Evolutionary conservation across 202 grass and related monocot genomes (phyloP), one percentile per base, ranked within the genome.

Genomic region (Digitaria exilis): DNA sequence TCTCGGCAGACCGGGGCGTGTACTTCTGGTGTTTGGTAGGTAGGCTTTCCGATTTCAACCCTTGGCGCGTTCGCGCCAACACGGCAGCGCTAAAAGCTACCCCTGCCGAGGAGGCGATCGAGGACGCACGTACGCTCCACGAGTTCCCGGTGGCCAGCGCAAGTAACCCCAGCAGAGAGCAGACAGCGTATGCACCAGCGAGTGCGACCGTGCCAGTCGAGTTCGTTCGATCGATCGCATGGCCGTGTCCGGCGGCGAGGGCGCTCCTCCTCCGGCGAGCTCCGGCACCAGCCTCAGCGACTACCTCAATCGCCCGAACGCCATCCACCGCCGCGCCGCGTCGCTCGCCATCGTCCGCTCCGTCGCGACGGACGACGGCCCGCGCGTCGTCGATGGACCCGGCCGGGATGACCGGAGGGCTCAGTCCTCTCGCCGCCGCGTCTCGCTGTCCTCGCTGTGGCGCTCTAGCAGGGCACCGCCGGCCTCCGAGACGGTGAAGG

Each of bases 261-360:
- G 21, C 28, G 28, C 70, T 58, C 50, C 26, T 16, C 25, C 12
- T 17, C 26, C 18, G 31, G 43, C 34, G 63, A 45, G 24, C 28
- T 16, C 71, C 14, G 48, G 75, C 1, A 29, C 31, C 32, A 28
- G 41, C 39, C 41, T 90, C 24, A 71, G 31, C 61, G 86, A 87
- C 51, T 84, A 88, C 45, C 84, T 89, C 4, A 75, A 89, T 25
- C 63, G 28, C 0, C 71, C 81, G 0, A 7, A 69, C 37, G 68
- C 69, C 55, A 32, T 78, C 49, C 75, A 75, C 61, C 73, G 86
- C 39, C 92, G 92, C 21, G 69, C 87, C 17, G 63, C 78, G 42
- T 94, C 92, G 35, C 73, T 94, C 18, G 81, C 59, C 70, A 78
- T 94, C 55, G 49, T 54, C 28, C 89, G 89, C 16, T 83, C 84